Base-by-base conservation (phyloP, 768 basidiomycete genomes). In the Lyophyllum semitale region DNA sequence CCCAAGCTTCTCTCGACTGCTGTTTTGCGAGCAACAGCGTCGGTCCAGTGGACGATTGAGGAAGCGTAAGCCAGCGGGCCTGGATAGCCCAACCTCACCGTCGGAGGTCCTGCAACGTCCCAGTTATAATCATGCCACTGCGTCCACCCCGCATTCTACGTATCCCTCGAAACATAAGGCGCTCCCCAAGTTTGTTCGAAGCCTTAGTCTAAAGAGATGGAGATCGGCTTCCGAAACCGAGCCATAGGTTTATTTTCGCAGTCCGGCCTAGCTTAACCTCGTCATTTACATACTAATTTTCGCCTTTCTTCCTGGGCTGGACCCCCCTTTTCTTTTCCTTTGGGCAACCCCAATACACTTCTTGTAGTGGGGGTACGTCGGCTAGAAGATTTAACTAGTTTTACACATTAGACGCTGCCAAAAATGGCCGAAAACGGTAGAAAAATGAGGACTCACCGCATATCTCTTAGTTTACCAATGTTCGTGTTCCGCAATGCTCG, bases 1-100 rank as follows among this genome's bases (percentile, higher is more conserved):
- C 5, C 61, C 65, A 13, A 47, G 55, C 18, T 56, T 54, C 35
- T 50, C 48, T 1, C 54, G 42, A 4, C 33, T 55, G 8, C 26
- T 56, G 15, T 50, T 50, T 23, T 20, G 2, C 29, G 41, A 56
- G 12, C 54, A 46, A 25, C 35, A 35, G 18, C 48, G 44, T 37
- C 48, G 30, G 8, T 26, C 44, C 42, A 44, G 41, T 8, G 25
- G 23, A 35, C 54, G 54, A 23, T 33, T 56, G 48, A 49, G 40
- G 48, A 56, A 56, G 43, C 48, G 48, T 11, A 40, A 40, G 32
- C 54, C 52, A 18, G 18, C 26, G 5, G 22, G 13, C 20, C 2
- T 27, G 17, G 48, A 51, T 32, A 40, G 32, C 42, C 54, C 54
- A 1, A 32, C 42, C 6, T 25, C 48, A 17, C 54, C 54, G 6